These are phyloP conservation scores for Cronartium quercuum DNA, from an alignment of 1,284 basidiomycete genomes.

Conservation along the genomic window DNA sequence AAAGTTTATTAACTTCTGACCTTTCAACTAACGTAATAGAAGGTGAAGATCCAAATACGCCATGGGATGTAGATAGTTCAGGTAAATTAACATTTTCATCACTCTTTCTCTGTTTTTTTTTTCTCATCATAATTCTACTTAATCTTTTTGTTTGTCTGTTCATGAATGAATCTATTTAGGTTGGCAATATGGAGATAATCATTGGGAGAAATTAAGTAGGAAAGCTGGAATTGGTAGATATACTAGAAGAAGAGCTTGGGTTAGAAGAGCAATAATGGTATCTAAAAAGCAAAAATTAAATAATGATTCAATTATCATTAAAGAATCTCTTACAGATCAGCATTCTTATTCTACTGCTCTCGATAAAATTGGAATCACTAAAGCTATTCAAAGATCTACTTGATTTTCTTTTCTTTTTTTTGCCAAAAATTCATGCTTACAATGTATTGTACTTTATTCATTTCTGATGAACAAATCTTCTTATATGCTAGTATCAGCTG, in stretches of 20 bases:
- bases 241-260: constrained; percentile 49
- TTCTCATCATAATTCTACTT: background rate
- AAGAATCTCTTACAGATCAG: too few relatives aligned
- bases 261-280: constrained; percentile 45
- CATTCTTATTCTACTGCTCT: too few relatives aligned
- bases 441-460: too few relatives aligned
- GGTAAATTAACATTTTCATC: constrained; percentile 37
- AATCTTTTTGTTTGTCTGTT: background rate
- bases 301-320: too few relatives aligned
- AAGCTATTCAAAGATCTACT: too few relatives aligned
- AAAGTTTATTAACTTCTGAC: background rate
- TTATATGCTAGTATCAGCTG: too few relatives aligned
- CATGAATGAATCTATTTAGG: background rate
- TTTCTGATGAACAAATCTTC: too few relatives aligned
- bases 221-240: constrained; percentile 48
- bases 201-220: constrained; percentile 49
- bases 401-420: too few relatives aligned
- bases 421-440: too few relatives aligned
- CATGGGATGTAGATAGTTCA: constrained; percentile 46
- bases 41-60: background rate
- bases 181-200: constrained; percentile 50
- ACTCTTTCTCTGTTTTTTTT: background rate
- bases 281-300: background rate
- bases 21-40: background rate
- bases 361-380: too few relatives aligned